Evolutionary conservation across 805 yeast species (phyloP).

Genomic region (Saturnispora silvae): DNA sequence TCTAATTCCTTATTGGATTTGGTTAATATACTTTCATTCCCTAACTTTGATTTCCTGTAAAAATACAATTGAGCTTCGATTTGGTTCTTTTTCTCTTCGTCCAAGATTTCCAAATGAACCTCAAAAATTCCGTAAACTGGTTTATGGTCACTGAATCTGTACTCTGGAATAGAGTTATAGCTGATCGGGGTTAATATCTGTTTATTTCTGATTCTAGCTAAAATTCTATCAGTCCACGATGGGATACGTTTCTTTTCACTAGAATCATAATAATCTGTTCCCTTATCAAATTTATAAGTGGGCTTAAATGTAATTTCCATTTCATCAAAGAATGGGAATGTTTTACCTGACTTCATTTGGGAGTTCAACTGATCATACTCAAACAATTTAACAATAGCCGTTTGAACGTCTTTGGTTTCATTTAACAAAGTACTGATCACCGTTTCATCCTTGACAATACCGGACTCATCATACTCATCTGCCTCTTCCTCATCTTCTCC

Average conservation of each 20-base stretch:
- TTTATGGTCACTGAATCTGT: constrained; percentile 76
- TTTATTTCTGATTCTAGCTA: constrained; percentile 47
- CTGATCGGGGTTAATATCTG: constrained; percentile 40
- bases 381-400: constrained; percentile 30
- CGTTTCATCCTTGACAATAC: constrained; percentile 2
- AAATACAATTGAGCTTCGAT: constrained; percentile 48
- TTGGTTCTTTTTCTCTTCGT: constrained; percentile 41
- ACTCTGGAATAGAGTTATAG: constrained; percentile 48
- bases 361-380: constrained; percentile 68
- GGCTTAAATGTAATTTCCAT: constrained; percentile 75
- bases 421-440: constrained; percentile 4
- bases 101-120: constrained; percentile 54
- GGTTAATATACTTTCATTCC: constrained; percentile 16
- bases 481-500: neutral
- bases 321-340: constrained; percentile 77
- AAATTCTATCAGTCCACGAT: constrained; percentile 93
- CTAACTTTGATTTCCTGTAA: constrained; percentile 32
- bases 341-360: constrained; percentile 66
- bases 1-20: constrained; percentile 7
- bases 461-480: neutral
- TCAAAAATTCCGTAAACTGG: constrained; percentile 73
- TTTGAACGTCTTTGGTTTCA: constrained; percentile 11
- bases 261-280: constrained; percentile 72
- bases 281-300: constrained; percentile 89
- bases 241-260: constrained; percentile 90